Base-by-base conservation (phyloP, 495 filamentous ascomycete genomes). In the Lasiosphaeriaceae sp. region DNA sequence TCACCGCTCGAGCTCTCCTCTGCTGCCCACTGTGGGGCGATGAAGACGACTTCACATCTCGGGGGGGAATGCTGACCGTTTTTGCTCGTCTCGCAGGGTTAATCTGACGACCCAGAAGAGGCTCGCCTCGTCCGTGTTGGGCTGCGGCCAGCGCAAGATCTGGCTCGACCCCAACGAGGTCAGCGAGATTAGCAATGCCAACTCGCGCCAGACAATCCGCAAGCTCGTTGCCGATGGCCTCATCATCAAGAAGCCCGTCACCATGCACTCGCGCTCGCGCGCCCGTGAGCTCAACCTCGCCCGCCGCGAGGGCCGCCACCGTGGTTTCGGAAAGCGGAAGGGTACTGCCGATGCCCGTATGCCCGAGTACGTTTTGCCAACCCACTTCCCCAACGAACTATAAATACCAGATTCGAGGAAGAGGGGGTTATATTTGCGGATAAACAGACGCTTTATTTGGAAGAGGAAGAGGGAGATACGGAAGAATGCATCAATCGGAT, bases 141-240 rank as follows among this genome's bases (percentile, higher is more conserved):
- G 91, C 82, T 94, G 90, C 84, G 94, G 94, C 77, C 88, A 97
- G 87, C 88, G 92, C 85, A 97, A 97, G 88, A 94, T 99, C 83
- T 99, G 94, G 94, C 92, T 99, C 75, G 94, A 99, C 82, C 94
- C 94, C 77, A 97, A 95, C 79, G 94, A 99, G 84, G 86, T 93
- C 78, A 93, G 80, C 85, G 94, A 99, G 78, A 97, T 99, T 83
- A 92, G 89, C 80, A 99, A 97, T 83, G 94, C 94, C 88, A 97
- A 97, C 89, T 97, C 92, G 68, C 95, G 94, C 74, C 92, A 97
- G 83, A 97, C 93, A 68, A 89, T 99, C 89, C 95, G 95, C 82
- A 99, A 99, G 86, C 92, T 99, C 81, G 90, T 97, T 78, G 82
- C 86, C 80, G 94, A 99, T 93, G 95, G 94, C 80, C 88, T 99